Base-by-base conservation (phyloP, 225 moss, liverwort and hornwort genomes). In the Sphagnum contortum region DNA sequence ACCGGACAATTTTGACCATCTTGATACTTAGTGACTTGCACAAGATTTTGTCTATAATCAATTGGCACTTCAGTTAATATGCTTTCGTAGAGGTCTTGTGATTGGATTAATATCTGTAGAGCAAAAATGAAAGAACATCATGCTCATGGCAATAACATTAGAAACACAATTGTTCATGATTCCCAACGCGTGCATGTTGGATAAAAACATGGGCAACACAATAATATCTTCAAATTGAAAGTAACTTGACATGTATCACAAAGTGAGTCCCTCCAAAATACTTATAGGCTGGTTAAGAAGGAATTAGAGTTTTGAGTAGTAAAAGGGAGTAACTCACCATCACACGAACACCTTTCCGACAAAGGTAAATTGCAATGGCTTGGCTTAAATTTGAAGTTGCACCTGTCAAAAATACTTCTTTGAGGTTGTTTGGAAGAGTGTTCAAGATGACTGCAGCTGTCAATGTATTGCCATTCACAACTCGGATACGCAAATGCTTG, bases 1-100 rank as follows among this genome's bases (percentile, higher is more conserved):
- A 87, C 86, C 75, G 77, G 64, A 59, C 88, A 92, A 0, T 74
- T 59, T 58, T 83, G 76, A 6, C 92, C 95, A 5, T 84, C 95
- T 74, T 95, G 86, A 66, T 92, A 92, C 64, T 95, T 95, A 9
- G 86, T 79, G 14, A 88, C 95, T 53, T 95, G 92, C 5, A 90
- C 74, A 59, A 95, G 81, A 57, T 83, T 81, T 61, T 75, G 73
- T 54, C 72, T 76, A 59, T 59, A 49, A 50, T 88, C 76, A 3
- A 68, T 69, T 4, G 81, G 75, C 29, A 90, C 73, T 75, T 92
- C 95, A 0, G 76, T 63, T 47, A 70, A 78, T 61, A 89, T 86
- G 4, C 63, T 70, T 75, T 88, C 89, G 12, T 87, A 86, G 9
- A 68, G 64, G 54, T 67, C 79, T 45, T 69, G 80, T 12, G 89